Evolutionary conservation across 2,329 filamentous ascomycete genomes (phyloP), one percentile per base, ranked within the genome.

Genomic region (Cryphonectria carpinicola): DNA sequence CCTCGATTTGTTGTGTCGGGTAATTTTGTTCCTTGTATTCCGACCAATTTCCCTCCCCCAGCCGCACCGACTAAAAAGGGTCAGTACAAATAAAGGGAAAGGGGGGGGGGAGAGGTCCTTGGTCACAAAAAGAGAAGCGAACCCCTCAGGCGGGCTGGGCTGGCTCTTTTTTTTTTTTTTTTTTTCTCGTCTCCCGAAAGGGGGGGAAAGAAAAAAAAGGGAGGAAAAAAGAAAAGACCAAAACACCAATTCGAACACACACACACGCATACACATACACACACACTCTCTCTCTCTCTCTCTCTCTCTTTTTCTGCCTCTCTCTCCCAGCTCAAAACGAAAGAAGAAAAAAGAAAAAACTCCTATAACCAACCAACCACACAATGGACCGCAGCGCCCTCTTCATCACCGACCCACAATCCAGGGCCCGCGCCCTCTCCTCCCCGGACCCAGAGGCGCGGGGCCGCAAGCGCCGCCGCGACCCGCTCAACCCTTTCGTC

Each of bases 391-490:
- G 52, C 41, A 46, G 41, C 28, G 41, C 37, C 28, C 65, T 70
- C 66, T 64, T 66, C 43, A 58, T 39, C 6, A 22, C 39, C 43
- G 66, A 68, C 56, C 67, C 61, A 19, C 46, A 62, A 17, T 39
- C 63, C 58, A 17, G 46, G 70, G 76, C 49, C 69, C 74, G 41
- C 62, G 75, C n/a, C 17, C 70, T 78, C 52, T 74, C 77, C 8
- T 76, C 78, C 0, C 76, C 77, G 6, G 80, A 81, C 46, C 76
- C 78, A 10, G 80, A 82, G 43, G 67, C 71, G n/a, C 80, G 80
- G 62, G 81, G 80, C 32, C 77, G 80, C 7, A 81, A 81, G 73
- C 76, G 80, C 67, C 76, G 78, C n/a, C 78, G 80, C 46, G 79
- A 77, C 64, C 77, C 79, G 39, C 74, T 77, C 14, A 66, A 63